Percentiles rank a stretch among this genome's conserved stretches.
phyloP scores from a whole-genome alignment of 2,329 filamentous ascomycete genomes.

The Sporothrix brasiliensis region DNA sequence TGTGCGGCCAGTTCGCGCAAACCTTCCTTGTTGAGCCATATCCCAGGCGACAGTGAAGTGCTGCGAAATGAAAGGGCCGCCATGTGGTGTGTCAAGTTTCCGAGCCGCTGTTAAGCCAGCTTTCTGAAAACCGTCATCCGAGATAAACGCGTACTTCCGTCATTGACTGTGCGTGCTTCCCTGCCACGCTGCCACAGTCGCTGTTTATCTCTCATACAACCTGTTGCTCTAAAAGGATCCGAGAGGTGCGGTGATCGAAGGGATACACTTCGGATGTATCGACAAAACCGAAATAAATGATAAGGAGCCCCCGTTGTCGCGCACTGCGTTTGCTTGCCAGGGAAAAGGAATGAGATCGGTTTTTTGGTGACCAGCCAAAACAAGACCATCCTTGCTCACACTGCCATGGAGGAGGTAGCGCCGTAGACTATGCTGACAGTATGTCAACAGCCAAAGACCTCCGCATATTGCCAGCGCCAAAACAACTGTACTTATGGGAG shows the following conservation, averaged over 20 bases:
- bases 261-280: conserved; percentile 13
- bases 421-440: conserved; percentile 24
- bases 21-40: not conserved
- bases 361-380: conserved; percentile 40
- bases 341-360: conserved; percentile 38
- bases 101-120: conserved; percentile 33
- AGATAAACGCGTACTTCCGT: not conserved
- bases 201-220: not conserved
- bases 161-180: conserved; percentile 21
- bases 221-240: conserved; percentile 29
- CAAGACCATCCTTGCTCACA: conserved; percentile 29
- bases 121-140: not conserved
- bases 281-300: not conserved
- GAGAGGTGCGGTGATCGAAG: conserved; percentile 1
- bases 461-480: conserved; percentile 29
- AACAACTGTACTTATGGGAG: conserved; percentile 40
- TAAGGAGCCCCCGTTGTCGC: conserved; percentile 42
- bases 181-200: conserved; percentile 21
- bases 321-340: conserved; percentile 57
- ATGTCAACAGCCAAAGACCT: conserved; percentile 29
- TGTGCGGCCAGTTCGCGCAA: not conserved
- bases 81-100: not conserved
- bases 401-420: conserved; percentile 30
- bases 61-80: not conserved
- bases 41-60: conserved; percentile 13